phyloP scores from a whole-genome alignment of 176 grass and related monocot genomes.

The Oryza glaberrima region DNA sequence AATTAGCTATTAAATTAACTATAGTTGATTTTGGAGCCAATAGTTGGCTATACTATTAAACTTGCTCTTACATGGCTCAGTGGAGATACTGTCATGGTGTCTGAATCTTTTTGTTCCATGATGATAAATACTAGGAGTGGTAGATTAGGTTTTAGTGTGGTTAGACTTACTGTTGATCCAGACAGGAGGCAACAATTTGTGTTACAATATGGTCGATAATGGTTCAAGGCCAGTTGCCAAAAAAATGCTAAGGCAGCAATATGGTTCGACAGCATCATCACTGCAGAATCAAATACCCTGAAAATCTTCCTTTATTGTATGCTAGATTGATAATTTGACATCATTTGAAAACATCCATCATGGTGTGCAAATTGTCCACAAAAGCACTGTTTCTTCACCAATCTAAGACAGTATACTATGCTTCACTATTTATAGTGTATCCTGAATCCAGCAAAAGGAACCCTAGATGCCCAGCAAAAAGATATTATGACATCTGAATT shows the following conservation, averaged over 20 bases:
- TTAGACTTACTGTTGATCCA: conserved; percentile 17
- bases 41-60: no score
- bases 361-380: background rate
- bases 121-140: conserved; percentile 4
- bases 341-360: conserved; percentile 16
- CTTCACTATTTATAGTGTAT: background rate
- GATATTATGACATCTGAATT: background rate
- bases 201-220: background rate
- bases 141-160: conserved; percentile 17
- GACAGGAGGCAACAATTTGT: background rate
- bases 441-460: background rate
- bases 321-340: background rate
- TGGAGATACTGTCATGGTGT: conserved; percentile 43
- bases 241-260: no score
- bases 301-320: background rate
- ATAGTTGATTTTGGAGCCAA: no score
- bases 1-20: no score
- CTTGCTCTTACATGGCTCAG: background rate
- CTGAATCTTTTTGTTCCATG: conserved; percentile 30
- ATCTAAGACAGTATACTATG: background rate
- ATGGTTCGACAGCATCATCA: conserved; percentile 23
- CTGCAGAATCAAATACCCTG: background rate
- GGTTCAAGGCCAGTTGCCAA: background rate
- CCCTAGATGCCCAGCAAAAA: background rate
- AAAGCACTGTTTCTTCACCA: background rate